Conservation (phyloP, 2,329 filamentous ascomycete genomes). For the Sarocladiaceae sp. region DNA sequence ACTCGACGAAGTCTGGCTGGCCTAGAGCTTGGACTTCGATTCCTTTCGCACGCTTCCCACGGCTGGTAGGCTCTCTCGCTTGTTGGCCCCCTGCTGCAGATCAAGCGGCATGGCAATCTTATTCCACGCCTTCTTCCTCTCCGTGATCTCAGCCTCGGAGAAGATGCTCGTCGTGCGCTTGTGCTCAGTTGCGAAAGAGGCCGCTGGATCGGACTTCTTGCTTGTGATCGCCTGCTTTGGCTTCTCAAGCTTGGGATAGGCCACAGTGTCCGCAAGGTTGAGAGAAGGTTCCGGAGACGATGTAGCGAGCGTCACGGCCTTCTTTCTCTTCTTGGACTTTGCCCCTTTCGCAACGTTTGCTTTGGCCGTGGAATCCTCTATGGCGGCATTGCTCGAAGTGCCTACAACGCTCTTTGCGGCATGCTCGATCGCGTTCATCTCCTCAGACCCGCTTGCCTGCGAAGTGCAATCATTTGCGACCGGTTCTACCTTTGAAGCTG, state of each 20-base stretch:
- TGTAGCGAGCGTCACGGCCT: too few relatives aligned
- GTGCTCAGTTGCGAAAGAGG: not conserved
- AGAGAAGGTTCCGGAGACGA: not conserved
- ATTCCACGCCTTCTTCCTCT: slow-evolving; percentile 26
- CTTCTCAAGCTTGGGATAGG: not conserved
- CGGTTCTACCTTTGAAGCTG: too few relatives aligned
- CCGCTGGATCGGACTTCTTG: not conserved
- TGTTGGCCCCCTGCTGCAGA: slow-evolving; percentile 14
- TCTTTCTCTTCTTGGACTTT: too few relatives aligned
- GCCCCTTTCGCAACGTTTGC: too few relatives aligned
- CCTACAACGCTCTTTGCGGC: too few relatives aligned
- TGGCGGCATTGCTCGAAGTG: too few relatives aligned
- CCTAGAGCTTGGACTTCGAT: slow-evolving; percentile 4
- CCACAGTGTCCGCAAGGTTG: not conserved
- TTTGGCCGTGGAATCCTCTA: too few relatives aligned
- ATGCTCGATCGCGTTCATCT: too few relatives aligned
- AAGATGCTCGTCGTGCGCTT: slow-evolving; percentile 15
- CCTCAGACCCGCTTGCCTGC: too few relatives aligned
- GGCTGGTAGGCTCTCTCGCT: not conserved
- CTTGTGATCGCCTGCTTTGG: not conserved
- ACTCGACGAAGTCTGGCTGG: not conserved
- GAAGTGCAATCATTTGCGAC: too few relatives aligned
- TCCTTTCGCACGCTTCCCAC: not conserved
- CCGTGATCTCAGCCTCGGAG: slow-evolving; percentile 26
- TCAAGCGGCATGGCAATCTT: slow-evolving; percentile 29